A percentile compares a stretch with the other conserved stretches of the same genome.
Conservation (phyloP, 1,284 basidiomycete species). For the Sporisorium sorghi region DNA sequence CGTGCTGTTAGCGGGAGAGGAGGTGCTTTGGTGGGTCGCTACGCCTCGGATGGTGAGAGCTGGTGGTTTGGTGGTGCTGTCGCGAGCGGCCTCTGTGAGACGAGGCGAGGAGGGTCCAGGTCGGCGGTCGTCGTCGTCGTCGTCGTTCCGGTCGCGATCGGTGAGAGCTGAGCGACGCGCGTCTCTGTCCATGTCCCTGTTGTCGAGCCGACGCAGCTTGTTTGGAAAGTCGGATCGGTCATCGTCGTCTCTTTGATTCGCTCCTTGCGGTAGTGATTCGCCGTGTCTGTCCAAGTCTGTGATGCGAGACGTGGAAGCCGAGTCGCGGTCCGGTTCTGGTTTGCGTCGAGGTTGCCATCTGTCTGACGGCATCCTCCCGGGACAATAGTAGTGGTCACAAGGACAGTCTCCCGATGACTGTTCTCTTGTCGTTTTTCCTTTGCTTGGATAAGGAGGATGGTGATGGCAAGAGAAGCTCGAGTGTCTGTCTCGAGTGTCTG, state of each 20-base stretch:
- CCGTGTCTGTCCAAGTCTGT: conserved; percentile 4
- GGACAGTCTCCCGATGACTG: conserved; percentile 8
- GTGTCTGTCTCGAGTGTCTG: no score
- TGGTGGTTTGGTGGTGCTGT: conserved; percentile 8
- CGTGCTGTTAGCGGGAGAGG: conserved; percentile 8
- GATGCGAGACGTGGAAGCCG: conserved; percentile 9
- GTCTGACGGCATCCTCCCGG: conserved; percentile 26
- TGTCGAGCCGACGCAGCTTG: conserved; percentile 33
- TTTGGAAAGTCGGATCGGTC: conserved; percentile 27
- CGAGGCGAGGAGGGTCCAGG: conserved; percentile 20
- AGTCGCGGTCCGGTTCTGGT: conserved; percentile 12
- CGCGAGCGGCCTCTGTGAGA: conserved; percentile 11
- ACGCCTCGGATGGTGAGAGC: conserved; percentile 39
- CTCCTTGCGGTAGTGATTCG: conserved; percentile 11
- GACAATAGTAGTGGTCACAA: background rate
- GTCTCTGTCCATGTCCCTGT: conserved; percentile 15
- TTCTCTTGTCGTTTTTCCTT: background rate
- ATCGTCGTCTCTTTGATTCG: conserved; percentile 13
- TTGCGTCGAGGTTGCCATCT: conserved; percentile 40
- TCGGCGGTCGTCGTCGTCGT: no score
- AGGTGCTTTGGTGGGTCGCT: conserved; percentile 19
- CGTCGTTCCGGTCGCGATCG: conserved; percentile 7
- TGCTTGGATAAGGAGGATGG: background rate
- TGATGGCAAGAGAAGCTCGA: background rate
- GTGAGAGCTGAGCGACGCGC: conserved; percentile 1